Base-by-base conservation (phyloP, 2,329 filamentous ascomycete species). In the Fusarium sp. region DNA sequence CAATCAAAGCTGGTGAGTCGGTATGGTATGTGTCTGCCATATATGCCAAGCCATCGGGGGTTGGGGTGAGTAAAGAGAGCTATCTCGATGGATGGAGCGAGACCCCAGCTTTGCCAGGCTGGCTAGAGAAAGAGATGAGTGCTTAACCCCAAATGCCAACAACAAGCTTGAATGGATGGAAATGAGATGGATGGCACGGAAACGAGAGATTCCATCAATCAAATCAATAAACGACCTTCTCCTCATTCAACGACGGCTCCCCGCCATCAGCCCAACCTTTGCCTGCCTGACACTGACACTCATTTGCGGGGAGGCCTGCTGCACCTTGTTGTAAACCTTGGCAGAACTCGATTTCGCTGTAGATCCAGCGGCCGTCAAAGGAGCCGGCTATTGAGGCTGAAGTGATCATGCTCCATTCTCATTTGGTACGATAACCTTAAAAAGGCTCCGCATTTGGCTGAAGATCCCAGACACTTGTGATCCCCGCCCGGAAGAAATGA, bases 21-120 rank as follows among this genome's bases (percentile, higher is more conserved):
- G 84, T 82, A 39, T 93, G 90, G 90, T 91, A 92, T 75, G 84
- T 91, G 6, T 89, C 89, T 13, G 91, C 86, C 6, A 87, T 94
- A 30, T 94, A 91, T 80, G 91, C 90, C 19, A 85, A 91, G 78
- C 91, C 91, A 1, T 81, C 83, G 9, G 85, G 84, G 12, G 80
- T 83, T 21, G 84, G 85, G 23, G 83, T 88, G 3, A 81, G 83
- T 70, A 84, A 80, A 71, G 78, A 81, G 62, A 82, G 77, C 57
- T 91, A 89, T 81, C 81, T 88, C 52, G 80, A 85, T 68, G 86
- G 86, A 13, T 93, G 90, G 90, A 83, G 86, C 45, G 82, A 80
- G 65, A 83, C 82, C 61, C 90, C 90, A 9, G 77, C 71, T 30
- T 77, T 92, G 52, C 90, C 90, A 6, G 79, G 70, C 21, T 92